These are phyloP conservation scores for Calonectria multiphialidica DNA, from an alignment of 2,329 filamentous ascomycete species.

Conservation along the genomic window DNA sequence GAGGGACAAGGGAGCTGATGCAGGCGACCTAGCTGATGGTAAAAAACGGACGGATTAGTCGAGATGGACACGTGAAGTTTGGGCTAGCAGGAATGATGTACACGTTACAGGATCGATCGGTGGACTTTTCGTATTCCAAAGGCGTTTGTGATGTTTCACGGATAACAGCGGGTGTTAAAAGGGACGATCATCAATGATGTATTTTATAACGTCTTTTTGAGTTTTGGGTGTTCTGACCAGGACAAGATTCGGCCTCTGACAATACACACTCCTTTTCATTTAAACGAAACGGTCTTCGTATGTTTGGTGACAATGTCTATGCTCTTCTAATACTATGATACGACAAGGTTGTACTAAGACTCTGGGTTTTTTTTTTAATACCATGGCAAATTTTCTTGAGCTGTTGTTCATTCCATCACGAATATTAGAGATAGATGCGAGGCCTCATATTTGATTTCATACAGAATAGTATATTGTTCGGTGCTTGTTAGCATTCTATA, in stretches of 20 bases:
- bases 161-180: conserved; percentile 22
- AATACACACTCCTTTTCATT: neutral
- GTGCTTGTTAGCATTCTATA: too few relatives aligned
- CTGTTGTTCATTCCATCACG: too few relatives aligned
- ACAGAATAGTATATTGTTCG: too few relatives aligned
- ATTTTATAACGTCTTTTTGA: neutral
- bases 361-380: too few relatives aligned
- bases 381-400: too few relatives aligned
- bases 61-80: neutral
- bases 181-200: neutral
- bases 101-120: conserved; percentile 16
- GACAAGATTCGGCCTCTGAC: neutral
- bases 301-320: too few relatives aligned
- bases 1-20: conserved; percentile 38
- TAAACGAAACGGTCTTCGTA: neutral
- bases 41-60: conserved; percentile 50
- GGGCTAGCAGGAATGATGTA: conserved; percentile 4
- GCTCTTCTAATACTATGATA: neutral
- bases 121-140: conserved; percentile 25
- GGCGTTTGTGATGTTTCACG: conserved; percentile 19
- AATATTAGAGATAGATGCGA: too few relatives aligned
- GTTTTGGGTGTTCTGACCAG: neutral
- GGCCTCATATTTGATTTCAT: too few relatives aligned
- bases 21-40: conserved; percentile 44
- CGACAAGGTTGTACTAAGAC: too few relatives aligned